Conservation (phyloP, 2,329 filamentous ascomycete species). For the Purpureocillium lavendulum region DNA sequence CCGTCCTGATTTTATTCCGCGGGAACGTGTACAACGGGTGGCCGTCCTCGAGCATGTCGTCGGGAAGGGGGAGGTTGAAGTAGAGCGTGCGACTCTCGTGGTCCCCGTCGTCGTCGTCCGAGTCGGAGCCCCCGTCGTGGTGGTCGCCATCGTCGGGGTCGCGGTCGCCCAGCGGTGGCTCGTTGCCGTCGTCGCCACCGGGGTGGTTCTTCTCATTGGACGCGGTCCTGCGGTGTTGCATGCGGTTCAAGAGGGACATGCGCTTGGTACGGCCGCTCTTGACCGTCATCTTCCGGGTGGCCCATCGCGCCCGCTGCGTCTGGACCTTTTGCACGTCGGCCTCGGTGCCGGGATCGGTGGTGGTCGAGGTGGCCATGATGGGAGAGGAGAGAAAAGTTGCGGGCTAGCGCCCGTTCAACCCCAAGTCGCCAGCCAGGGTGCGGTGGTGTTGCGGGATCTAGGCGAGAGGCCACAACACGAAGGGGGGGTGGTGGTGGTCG, state of each 20-base stretch:
- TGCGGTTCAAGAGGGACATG: slow-evolving; percentile 69
- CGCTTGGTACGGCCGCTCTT: slow-evolving; percentile 72
- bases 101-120: slow-evolving; percentile 29
- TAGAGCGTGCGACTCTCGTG: slow-evolving; percentile 55
- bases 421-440: slow-evolving; percentile 27
- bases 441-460: slow-evolving; percentile 1
- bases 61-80: slow-evolving; percentile 78
- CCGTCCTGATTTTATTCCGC: slow-evolving; percentile 94
- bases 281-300: slow-evolving; percentile 78
- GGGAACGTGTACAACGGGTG: slow-evolving; percentile 61
- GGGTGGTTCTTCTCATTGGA: slow-evolving; percentile 61
- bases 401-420: slow-evolving; percentile 30
- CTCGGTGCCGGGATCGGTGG: slow-evolving; percentile 17
- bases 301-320: slow-evolving; percentile 85
- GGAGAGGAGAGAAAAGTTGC: slow-evolving; percentile 17
- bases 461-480: neutral
- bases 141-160: slow-evolving; percentile 19
- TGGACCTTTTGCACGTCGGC: slow-evolving; percentile 9
- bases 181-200: slow-evolving; percentile 23
- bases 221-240: slow-evolving; percentile 53
- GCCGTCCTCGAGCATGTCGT: slow-evolving; percentile 68
- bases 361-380: slow-evolving; percentile 24
- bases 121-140: slow-evolving; percentile 24
- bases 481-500: too few species aligned
- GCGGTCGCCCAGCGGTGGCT: slow-evolving; percentile 17